Evolutionary conservation across 768 basidiomycete species (phyloP).

Genomic region (Thelephora aurantiotincta): DNA sequence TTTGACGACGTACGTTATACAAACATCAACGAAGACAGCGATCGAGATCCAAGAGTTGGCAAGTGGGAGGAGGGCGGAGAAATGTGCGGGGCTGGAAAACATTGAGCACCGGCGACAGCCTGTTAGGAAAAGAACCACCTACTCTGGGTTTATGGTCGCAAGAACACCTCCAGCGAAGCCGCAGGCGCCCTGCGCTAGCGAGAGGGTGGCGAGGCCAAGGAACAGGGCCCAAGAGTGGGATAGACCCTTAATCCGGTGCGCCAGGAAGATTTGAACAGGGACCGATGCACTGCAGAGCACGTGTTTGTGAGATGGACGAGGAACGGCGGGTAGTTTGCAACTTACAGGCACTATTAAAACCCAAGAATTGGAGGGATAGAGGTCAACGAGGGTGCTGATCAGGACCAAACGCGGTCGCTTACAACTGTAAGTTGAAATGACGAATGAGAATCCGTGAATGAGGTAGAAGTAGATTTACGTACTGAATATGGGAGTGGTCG

Average conservation of each 20-base stretch:
- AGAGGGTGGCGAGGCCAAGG: constrained; percentile 7
- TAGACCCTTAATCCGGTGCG: constrained; percentile 17
- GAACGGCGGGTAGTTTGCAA: not conserved
- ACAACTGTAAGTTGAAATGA: constrained; percentile 6
- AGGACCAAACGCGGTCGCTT: constrained; percentile 1
- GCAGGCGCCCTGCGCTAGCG: constrained; percentile 13
- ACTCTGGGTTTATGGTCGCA: constrained; percentile 13
- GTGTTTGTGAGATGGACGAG: not conserved
- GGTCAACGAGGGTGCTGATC: not conserved
- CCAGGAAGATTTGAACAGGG: constrained; percentile 19
- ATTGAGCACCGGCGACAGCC: not conserved
- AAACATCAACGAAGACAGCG: constrained; percentile 15
- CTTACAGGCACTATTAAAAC: not conserved
- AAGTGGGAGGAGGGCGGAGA: constrained; percentile 14
- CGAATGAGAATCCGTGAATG: not conserved
- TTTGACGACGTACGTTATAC: constrained; percentile 14
- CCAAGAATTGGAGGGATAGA: not conserved
- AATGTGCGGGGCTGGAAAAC: constrained; percentile 12
- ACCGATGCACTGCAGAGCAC: constrained; percentile 14
- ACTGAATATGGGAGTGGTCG: constrained; percentile 8
- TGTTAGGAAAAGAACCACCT: not conserved
- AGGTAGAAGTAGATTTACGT: constrained; percentile 8
- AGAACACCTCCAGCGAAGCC: constrained; percentile 14
- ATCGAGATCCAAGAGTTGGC: constrained; percentile 18
- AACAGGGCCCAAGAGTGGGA: constrained; percentile 13